A percentile compares a stretch with the other conserved stretches of the same genome.
These are phyloP conservation scores for Sclerospora graminicola DNA, from an alignment of 352 stramenopile species.

Conservation along the genomic window DNA sequence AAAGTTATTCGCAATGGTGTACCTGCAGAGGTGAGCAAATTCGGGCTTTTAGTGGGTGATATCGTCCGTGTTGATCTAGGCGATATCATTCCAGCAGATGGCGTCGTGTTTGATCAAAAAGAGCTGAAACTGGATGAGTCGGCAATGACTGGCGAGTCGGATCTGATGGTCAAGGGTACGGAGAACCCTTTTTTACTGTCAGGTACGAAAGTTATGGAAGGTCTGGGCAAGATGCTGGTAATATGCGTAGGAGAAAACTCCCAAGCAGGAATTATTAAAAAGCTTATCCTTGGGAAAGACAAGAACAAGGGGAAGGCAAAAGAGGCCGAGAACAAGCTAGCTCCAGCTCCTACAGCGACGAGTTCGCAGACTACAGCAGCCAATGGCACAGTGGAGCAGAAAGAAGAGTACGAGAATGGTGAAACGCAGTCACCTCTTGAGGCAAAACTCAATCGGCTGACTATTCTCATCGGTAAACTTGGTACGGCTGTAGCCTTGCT, in stretches of 20 bases:
- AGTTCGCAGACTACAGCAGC: too few species aligned
- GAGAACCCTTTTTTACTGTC: conserved; percentile 85
- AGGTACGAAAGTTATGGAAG: conserved; percentile 87
- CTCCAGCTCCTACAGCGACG: too few species aligned
- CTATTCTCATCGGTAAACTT: conserved; percentile 47
- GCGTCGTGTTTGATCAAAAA: conserved; percentile 75
- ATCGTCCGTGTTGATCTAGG: conserved; percentile 72
- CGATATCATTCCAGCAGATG: conserved; percentile 87
- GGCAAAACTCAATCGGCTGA: conserved; percentile 27
- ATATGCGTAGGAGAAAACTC: conserved; percentile 86
- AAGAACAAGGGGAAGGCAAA: too few species aligned
- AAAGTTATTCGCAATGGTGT: conserved; percentile 63
- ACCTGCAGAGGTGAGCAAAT: conserved; percentile 52
- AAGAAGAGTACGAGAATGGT: too few species aligned
- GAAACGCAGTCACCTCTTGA: conserved; percentile 48
- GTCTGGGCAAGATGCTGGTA: conserved; percentile 86
- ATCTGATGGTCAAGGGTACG: conserved; percentile 65
- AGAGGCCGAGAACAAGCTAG: too few species aligned
- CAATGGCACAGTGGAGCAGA: conserved; percentile 9
- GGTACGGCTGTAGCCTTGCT: conserved; percentile 40
- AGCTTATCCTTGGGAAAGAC: conserved; percentile 59
- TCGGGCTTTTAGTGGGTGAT: conserved; percentile 84
- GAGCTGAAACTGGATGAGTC: conserved; percentile 87
- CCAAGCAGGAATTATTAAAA: conserved; percentile 87
- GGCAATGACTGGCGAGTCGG: conserved; percentile 85